These are phyloP conservation scores for Rhodotorula toruloides DNA, from an alignment of 768 basidiomycete genomes.

Conservation along the genomic window DNA sequence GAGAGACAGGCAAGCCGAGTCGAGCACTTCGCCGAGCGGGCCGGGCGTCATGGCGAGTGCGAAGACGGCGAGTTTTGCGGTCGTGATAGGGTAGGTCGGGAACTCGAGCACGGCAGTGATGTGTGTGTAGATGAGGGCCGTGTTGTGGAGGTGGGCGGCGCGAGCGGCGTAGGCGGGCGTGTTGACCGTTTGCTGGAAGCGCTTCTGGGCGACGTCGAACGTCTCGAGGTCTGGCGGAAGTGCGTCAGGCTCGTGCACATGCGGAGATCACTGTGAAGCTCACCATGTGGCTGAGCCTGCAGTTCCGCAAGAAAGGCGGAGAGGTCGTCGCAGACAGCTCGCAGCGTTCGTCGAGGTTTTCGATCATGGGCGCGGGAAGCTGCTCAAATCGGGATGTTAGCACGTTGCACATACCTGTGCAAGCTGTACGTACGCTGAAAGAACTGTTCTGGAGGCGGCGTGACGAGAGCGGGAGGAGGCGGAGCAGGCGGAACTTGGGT, in stretches of 20 bases:
- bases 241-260: not conserved
- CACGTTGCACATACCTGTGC: not conserved
- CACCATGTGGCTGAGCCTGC: not conserved
- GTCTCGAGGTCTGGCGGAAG: conserved; percentile 5
- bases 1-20: not conserved
- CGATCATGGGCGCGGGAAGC: not conserved
- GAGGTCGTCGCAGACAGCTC: not conserved
- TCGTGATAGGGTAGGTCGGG: conserved; percentile 31
- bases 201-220: conserved; percentile 22
- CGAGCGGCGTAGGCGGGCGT: conserved; percentile 16
- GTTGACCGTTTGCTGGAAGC: conserved; percentile 16
- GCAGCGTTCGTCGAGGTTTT: not conserved
- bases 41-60: conserved; percentile 29
- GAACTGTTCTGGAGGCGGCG: not conserved
- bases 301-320: not conserved
- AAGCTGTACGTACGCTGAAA: not conserved
- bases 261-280: not conserved
- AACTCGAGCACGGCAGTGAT: conserved; percentile 24
- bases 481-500: not conserved
- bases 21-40: not conserved
- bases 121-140: conserved; percentile 25
- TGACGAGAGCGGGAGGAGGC: not conserved
- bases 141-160: conserved; percentile 10
- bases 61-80: conserved; percentile 22
- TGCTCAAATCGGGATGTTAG: not conserved